phyloP scores from a whole-genome alignment of 2,329 filamentous ascomycete genomes.

The Colletotrichum higginsianum region DNA sequence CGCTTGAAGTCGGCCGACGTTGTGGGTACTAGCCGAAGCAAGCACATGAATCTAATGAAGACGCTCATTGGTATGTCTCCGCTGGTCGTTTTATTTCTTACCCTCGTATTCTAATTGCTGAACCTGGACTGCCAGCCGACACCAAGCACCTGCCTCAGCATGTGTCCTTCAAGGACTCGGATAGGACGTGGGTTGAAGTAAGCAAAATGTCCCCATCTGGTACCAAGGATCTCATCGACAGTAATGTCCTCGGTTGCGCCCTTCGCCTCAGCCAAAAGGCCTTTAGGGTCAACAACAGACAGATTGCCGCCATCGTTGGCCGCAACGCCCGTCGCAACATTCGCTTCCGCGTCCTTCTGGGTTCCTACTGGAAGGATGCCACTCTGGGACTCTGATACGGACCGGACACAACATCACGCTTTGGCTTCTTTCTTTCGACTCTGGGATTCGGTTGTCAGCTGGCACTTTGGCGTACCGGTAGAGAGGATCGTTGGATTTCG shows the following conservation, averaged over 20 bases:
- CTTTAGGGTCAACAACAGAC: neutral
- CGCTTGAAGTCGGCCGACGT: neutral
- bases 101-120: neutral
- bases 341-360: neutral
- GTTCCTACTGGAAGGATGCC: neutral
- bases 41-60: neutral
- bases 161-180: neutral
- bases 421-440: no score
- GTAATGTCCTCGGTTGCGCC: rapidly evolving
- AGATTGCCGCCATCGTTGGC: neutral
- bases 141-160: neutral
- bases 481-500: no score
- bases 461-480: neutral
- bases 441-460: no score
- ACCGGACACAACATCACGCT: neutral
- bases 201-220: neutral
- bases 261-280: rapidly evolving
- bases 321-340: neutral
- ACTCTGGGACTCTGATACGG: neutral
- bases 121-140: neutral
- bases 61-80: neutral
- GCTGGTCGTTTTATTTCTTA: no score
- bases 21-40: no score
- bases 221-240: neutral
- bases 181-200: neutral